Evolutionary conservation across 2,329 filamentous ascomycete species (phyloP), one percentile per base, ranked within the genome.

Genomic region (Cercospora berteroae): DNA sequence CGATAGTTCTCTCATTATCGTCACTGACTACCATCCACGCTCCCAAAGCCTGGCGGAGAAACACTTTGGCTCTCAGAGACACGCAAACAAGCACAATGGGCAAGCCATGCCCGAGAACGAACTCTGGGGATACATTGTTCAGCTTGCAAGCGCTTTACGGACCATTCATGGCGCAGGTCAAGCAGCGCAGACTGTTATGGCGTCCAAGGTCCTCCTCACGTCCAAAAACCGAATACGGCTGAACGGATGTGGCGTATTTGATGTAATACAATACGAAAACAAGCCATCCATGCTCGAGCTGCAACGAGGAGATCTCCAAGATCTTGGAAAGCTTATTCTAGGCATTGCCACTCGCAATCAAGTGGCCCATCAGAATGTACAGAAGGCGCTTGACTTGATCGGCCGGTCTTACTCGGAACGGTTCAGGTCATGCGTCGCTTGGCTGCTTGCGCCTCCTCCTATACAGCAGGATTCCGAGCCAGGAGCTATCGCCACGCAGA

Each of bases 1-100:
- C 64, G 95, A 98, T 78, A 96, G 92, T 79, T 98, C 95, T 3
- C 85, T 99, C 64, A 90, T 99, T 59, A 91, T 99, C 75, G 93
- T 96, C 25, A 95, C 93, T 69, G 93, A 96, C 78, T 99, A 97
- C 76, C 92, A 95, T 75, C 94, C 95, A 1, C 84, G 95, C 20
- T 92, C 94, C 2, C 96, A 95, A 79, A 97, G 94, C 0, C 85
- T 99, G 25, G 88, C 90, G 36, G 94, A 98, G 75, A 88, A 91
- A 74, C 92, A 97, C 75, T 88, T 93, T 73, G 76, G 80, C 59
- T 55, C 67, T 65, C 61, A 63, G 9, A 61, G 74, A 48, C 39
- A 69, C 23, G 48, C 64, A 42, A 56, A 57, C 31, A 63, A 63
- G 50, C 50, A 27, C 5, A 55, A 68, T 10, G 60, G 66, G 56